phyloP scores from a whole-genome alignment of 345 rosid species.

The Clarkia xantiana region DNA sequence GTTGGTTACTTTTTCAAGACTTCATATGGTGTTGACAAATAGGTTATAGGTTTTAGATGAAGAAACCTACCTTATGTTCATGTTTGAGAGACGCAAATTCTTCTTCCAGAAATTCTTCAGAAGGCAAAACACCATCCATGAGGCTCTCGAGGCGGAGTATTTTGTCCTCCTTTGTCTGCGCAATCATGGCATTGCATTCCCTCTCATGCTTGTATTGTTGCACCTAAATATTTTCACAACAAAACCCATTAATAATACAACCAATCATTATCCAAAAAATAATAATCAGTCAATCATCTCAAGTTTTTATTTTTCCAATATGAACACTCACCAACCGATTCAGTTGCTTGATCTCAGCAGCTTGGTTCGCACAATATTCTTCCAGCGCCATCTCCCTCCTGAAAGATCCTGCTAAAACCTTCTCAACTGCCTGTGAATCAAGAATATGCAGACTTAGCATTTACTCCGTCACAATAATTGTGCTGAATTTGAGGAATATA shows the following conservation, averaged over 20 bases:
- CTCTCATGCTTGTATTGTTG: constrained; percentile 98
- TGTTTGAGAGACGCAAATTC: constrained; percentile 62
- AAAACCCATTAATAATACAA: constrained; percentile 4
- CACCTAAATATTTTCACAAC: constrained; percentile 37
- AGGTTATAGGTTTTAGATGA: no score
- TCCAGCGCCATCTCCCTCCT: constrained; percentile 98
- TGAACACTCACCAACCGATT: constrained; percentile 86
- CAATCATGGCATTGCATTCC: constrained; percentile 86
- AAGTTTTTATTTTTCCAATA: no score
- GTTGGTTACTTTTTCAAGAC: no score
- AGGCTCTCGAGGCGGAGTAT: constrained; percentile 88
- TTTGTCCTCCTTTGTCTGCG: constrained; percentile 84
- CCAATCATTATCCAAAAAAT: no score
- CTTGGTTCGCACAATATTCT: constrained; percentile 80
- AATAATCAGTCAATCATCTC: no score
- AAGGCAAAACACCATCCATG: constrained; percentile 86
- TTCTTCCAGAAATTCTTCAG: constrained; percentile 79
- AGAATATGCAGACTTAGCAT: constrained; percentile 2
- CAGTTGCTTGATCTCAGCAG: constrained; percentile 75
- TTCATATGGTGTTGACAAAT: no score
- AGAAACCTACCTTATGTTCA: constrained; percentile 50
- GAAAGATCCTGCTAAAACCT: constrained; percentile 90
- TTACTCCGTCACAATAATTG: constrained; percentile 1
- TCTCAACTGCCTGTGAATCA: constrained; percentile 70
- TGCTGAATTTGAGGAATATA: not conserved